phyloP scores from a whole-genome alignment of 2,329 filamentous ascomycete genomes.

The Botrytis aclada region DNA sequence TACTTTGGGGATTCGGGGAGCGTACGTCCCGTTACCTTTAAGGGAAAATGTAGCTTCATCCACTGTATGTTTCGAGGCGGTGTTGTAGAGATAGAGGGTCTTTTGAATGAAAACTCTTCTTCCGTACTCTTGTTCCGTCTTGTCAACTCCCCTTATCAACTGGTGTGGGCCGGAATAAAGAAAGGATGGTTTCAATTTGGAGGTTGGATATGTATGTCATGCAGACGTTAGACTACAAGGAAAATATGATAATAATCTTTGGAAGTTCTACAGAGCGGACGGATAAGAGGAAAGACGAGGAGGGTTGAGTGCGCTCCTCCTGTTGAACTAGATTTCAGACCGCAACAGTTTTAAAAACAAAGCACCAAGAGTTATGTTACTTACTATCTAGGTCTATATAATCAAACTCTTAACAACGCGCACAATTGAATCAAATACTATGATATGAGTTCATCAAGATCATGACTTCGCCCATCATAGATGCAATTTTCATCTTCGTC shows the following conservation, averaged over 20 bases:
- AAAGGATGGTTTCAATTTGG: background rate
- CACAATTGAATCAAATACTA: background rate
- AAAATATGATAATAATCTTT: background rate
- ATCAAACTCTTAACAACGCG: background rate
- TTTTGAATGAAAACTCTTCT: no score
- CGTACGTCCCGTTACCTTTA: no score
- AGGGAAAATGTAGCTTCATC: no score
- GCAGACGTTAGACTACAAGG: background rate
- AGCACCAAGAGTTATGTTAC: background rate
- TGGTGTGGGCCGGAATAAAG: background rate
- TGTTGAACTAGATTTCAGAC: background rate
- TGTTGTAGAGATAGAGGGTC: background rate
- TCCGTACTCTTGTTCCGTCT: no score
- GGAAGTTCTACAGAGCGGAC: background rate
- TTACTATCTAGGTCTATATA: background rate
- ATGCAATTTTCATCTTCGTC: background rate
- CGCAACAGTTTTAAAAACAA: background rate
- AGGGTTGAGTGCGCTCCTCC: background rate
- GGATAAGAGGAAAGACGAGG: background rate
- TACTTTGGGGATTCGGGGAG: background rate
- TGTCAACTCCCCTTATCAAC: background rate
- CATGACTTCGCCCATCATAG: background rate
- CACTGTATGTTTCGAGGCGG: no score
- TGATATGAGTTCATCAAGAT: background rate
- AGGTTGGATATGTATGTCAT: background rate